Evolutionary conservation across 768 basidiomycete genomes (phyloP), one percentile per base, ranked within the genome.

Genomic region (Trametes cubensis): DNA sequence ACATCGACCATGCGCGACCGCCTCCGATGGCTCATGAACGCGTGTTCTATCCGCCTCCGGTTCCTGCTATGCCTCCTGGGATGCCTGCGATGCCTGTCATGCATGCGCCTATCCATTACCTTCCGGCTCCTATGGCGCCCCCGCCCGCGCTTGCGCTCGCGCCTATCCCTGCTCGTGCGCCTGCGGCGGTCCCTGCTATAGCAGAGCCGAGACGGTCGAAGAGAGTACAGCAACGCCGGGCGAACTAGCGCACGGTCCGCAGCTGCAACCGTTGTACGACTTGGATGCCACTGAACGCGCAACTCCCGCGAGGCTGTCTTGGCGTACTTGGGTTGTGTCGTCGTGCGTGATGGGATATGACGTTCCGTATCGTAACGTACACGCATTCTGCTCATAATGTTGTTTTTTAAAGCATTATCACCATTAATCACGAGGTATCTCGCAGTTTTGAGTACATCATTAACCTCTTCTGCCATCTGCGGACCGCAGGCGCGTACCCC

Each of bases 1-100:
- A 65, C 38, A 55, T 61, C 55, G 51, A 57, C 55, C 61, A 55
- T 10, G 48, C 20, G 14, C 25, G 34, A 13, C 11, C 2, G 20
- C 42, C 48, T 10, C 48, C 25, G 5, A 26, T 23, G 23, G 26
- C 17, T 4, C 48, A 28, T 4, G 48, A 49, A 26, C 48, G 17
- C 10, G 48, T 30, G 25, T 49, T 49, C 26, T 49, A 26, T 26
- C 48, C 48, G 10, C 25, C 47, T 10, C 13, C 21, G 10, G 7
- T 26, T 23, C 47, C 8, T 48, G 47, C 11, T 4, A 11, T 11
- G 11, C 23, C 21, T 21, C 47, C 13, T 25, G 21, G 11, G 20
- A 30, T 30, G 28, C 28, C 34, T 34, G 34, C 34, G 6, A 20
- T 54, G 26, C 46, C 46, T 34, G 34, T 11, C 6, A 34, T 34